Evolutionary conservation across 2,329 filamentous ascomycete genomes (phyloP).

Genomic region (Cytospora leucostoma): DNA sequence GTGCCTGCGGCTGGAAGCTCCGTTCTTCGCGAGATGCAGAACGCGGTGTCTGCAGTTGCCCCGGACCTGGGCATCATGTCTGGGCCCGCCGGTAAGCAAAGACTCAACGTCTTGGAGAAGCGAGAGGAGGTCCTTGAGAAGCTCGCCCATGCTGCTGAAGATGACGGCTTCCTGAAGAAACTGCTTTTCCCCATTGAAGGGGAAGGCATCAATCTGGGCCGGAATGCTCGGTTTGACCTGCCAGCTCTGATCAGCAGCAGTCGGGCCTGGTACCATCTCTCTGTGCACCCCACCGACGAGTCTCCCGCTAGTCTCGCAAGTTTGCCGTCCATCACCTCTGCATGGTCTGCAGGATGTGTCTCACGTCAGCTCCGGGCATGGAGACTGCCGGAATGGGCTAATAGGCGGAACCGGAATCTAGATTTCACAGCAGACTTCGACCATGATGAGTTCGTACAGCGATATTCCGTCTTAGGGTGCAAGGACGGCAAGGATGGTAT

Average conservation of each 20-base stretch:
- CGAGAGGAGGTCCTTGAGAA: conserved; percentile 84
- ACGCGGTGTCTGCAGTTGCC: conserved; percentile 73
- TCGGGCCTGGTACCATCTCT: conserved; percentile 92
- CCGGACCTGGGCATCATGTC: conserved; percentile 76
- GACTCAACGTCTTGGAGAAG: conserved; percentile 78
- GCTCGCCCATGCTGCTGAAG: conserved; percentile 77
- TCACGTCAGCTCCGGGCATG: conserved; percentile 91
- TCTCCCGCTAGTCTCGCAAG: conserved; percentile 73
- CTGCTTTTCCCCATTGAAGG: conserved; percentile 77
- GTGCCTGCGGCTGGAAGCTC: conserved; percentile 74
- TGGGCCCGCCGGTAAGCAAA: conserved; percentile 67
- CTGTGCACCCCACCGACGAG: conserved; percentile 88
- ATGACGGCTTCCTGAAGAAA: conserved; percentile 78
- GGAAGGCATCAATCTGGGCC: conserved; percentile 79
- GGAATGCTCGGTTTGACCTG: conserved; percentile 77
- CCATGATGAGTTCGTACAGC: conserved; percentile 82
- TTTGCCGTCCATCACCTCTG: conserved; percentile 70
- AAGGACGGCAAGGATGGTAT: conserved; percentile 89
- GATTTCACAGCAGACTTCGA: conserved; percentile 98
- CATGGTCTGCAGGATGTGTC: conserved; percentile 91
- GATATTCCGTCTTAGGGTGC: conserved; percentile 83
- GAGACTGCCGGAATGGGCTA: conserved; percentile 95
- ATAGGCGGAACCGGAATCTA: conserved; percentile 83
- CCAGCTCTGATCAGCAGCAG: conserved; percentile 74
- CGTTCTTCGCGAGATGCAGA: conserved; percentile 83